phyloP scores from a whole-genome alignment of 1,284 basidiomycete species.

The Trametes hirsuta region DNA sequence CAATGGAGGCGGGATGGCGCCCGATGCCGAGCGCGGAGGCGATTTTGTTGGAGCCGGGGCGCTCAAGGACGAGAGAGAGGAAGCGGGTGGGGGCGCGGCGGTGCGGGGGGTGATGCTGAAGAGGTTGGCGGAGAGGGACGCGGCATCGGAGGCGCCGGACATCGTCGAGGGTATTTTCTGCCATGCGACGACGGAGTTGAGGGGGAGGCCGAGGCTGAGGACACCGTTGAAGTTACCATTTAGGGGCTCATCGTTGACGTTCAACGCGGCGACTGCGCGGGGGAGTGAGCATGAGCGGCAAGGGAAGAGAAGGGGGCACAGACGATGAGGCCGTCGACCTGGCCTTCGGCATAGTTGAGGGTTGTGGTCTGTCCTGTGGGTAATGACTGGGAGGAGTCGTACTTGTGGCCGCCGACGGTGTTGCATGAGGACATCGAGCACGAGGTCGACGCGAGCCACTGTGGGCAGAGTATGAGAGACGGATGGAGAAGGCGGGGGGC shows the following conservation, averaged over 20 bases:
- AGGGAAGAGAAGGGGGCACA: conserved; percentile 56
- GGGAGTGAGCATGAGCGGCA: not conserved
- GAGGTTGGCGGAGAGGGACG: conserved; percentile 63
- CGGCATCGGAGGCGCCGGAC: conserved; percentile 59
- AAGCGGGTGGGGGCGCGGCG: conserved; percentile 57
- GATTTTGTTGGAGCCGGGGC: too few relatives aligned
- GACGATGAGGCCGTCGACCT: conserved; percentile 59
- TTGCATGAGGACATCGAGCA: conserved; percentile 54
- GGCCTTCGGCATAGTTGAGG: conserved; percentile 63
- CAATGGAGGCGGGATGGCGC: conserved; percentile 55
- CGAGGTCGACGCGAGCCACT: conserved; percentile 57
- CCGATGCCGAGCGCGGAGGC: conserved; percentile 57
- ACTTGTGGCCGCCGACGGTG: conserved; percentile 38
- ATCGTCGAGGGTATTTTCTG: conserved; percentile 46
- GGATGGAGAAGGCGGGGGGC: not conserved
- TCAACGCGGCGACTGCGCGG: conserved; percentile 52
- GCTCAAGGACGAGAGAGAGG: conserved; percentile 62
- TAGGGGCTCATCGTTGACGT: conserved; percentile 34
- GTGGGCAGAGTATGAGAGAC: not conserved
- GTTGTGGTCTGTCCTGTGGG: conserved; percentile 45
- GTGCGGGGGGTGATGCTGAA: conserved; percentile 60
- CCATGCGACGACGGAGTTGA: too few relatives aligned
- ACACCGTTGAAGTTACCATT: too few relatives aligned
- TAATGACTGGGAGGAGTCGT: conserved; percentile 32
- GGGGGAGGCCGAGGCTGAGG: too few relatives aligned